Conservation (phyloP, 306 rosid species). For the Rosa chinensis region DNA sequence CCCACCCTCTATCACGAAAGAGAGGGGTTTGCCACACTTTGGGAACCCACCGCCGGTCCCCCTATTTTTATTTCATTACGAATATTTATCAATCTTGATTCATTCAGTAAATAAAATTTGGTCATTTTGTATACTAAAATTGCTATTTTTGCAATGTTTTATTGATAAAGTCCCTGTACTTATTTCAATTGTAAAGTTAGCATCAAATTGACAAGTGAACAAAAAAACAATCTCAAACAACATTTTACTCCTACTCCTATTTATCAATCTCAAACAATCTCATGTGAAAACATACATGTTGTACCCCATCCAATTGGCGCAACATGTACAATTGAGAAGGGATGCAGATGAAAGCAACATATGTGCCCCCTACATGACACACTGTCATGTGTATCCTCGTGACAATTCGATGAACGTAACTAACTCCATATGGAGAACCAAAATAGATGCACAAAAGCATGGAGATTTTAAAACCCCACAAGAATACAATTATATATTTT, state of each 20-base stretch:
- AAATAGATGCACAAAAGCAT: neutral
- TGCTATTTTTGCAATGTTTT: too few relatives aligned
- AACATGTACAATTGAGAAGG: neutral
- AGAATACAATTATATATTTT: neutral
- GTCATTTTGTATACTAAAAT: too few relatives aligned
- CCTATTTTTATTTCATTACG: neutral
- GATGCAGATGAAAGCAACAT: constrained; percentile 11
- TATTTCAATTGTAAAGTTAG: neutral
- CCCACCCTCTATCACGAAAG: too few relatives aligned
- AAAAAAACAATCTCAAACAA: neutral
- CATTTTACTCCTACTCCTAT: too few relatives aligned
- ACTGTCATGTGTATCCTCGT: constrained; percentile 12
- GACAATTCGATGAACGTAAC: neutral
- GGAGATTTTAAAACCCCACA: neutral
- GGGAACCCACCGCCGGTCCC: too few relatives aligned
- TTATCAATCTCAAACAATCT: neutral
- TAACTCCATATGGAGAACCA: neutral
- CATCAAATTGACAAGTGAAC: neutral
- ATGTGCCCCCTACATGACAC: constrained; percentile 16
- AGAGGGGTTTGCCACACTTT: too few relatives aligned
- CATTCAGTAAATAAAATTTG: too few relatives aligned
- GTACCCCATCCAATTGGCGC: neutral
- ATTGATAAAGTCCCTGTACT: too few relatives aligned
- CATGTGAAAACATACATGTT: neutral
- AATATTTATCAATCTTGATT: neutral